Base-by-base conservation (phyloP, 2,329 filamentous ascomycete species). In the Cryphonectria parasitica region DNA sequence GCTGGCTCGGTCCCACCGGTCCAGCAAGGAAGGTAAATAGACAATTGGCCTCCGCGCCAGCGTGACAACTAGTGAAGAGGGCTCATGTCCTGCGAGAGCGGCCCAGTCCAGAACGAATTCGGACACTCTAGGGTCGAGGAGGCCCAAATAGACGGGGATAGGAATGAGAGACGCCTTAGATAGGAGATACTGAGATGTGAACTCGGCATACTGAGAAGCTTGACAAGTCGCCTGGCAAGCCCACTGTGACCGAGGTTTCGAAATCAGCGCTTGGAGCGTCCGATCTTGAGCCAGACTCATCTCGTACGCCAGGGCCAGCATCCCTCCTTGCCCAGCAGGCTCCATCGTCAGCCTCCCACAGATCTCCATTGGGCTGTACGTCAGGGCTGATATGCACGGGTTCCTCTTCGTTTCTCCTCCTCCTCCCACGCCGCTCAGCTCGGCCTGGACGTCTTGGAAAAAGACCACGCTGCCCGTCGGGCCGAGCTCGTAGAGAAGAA, bases 401-500 rank as follows among this genome's bases (percentile, higher is more conserved):
- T 36, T 77, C 45, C 36, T 63, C 36, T 5, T 62, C 22, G 31
- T 74, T 19, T 19, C 45, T 7, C 45, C 45, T 49, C 45, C 45
- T 49, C 45, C 45, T 19, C 45, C 45, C 45, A 49, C 8, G 45
- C 45, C 22, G 19, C 19, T 11, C 7, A 49, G 45, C 36, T 88
- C 84, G 0, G 36, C 31, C 13, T 41, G 34, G n/a, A 95, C 79
- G 64, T 93, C 91, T 69, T 86, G 84, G 41, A 97, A 86, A 69
- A 95, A 90, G 0, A 90, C 83, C 0, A 97, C 89, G 0, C 84
- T 83, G 0, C 91, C 91, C 1, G 85, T 73, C 0, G 77, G 64
- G 0, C 90, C 91, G 11, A 95, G 84, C 70, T 93, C 86, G 77
- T 95, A 90, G 0, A 95, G 85, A 0, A 97, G 82, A 11, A 98